Evolutionary conservation across 2,329 filamentous ascomycete species (phyloP).

Genomic region (Colletotrichum tanaceti): DNA sequence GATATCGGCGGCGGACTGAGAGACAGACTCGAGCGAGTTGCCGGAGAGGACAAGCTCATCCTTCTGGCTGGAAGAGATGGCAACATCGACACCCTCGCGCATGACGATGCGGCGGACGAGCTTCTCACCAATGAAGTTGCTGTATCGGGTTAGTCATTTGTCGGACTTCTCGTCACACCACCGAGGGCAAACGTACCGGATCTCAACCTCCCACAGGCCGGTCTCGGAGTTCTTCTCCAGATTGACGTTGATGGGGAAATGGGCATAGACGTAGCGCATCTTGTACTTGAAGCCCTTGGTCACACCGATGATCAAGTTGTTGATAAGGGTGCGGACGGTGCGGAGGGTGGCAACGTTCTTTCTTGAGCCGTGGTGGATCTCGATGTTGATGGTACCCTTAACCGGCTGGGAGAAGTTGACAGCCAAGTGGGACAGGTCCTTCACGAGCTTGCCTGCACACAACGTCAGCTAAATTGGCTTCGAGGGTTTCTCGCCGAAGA

Average conservation of each 20-base stretch:
- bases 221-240: constrained; percentile 96
- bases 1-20: constrained; percentile 98
- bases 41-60: constrained; percentile 94
- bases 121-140: constrained; percentile 99
- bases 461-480: constrained; percentile 31
- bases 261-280: constrained; percentile 99
- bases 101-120: constrained; percentile 92
- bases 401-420: constrained; percentile 93
- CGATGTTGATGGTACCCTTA: constrained; percentile 91
- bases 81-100: constrained; percentile 89
- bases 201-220: constrained; percentile 90
- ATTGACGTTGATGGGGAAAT: constrained; percentile 99
- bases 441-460: constrained; percentile 84
- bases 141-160: constrained; percentile 50
- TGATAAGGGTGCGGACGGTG: constrained; percentile 97
- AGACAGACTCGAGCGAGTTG: constrained; percentile 97
- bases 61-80: constrained; percentile 92
- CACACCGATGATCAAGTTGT: constrained; percentile 98
- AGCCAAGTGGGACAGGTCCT: constrained; percentile 95
- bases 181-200: constrained; percentile 73
- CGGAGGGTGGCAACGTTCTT: constrained; percentile 98
- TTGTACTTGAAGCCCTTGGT: constrained; percentile 99
- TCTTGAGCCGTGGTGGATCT: constrained; percentile 97
- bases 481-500: constrained; percentile 38
- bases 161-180: no score